These are phyloP conservation scores for Stachybotrys echinatus DNA, from an alignment of 2,329 filamentous ascomycete species.

Conservation along the genomic window DNA sequence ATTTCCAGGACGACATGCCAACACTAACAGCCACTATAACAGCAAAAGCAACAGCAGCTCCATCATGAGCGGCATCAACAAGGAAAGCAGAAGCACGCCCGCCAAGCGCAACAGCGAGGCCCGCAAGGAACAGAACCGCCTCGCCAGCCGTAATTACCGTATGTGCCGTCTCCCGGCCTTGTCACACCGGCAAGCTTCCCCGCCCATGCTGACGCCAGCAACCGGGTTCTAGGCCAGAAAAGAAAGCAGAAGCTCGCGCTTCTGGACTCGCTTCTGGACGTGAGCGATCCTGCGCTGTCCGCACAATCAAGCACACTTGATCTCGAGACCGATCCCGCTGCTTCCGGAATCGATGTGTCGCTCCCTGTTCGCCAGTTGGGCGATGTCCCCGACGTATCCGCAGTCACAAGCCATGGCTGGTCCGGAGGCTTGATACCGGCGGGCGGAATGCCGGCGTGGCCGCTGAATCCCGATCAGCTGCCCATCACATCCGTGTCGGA, in stretches of 20 bases:
- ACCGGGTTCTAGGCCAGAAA: conserved; percentile 28
- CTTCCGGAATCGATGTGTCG: no score
- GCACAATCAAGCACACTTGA: background rate
- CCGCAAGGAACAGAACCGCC: conserved; percentile 19
- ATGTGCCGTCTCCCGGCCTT: conserved; percentile 12
- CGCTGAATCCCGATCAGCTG: background rate
- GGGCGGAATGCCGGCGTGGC: no score
- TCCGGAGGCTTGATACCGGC: background rate
- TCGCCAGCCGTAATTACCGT: conserved; percentile 24
- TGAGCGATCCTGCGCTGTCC: background rate
- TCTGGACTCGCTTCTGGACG: conserved; percentile 29
- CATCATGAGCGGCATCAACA: background rate
- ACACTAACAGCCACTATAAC: no score
- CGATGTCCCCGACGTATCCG: background rate
- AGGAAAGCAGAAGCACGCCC: conserved; percentile 3
- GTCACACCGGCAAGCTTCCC: background rate
- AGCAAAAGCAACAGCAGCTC: no score
- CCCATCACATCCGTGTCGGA: background rate
- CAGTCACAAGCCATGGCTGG: background rate
- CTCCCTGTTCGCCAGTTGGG: background rate
- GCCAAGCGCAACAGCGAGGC: conserved; percentile 16
- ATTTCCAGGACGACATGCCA: no score
- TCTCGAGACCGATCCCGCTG: background rate
- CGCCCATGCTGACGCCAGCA: conserved; percentile 10
- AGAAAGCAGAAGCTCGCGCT: conserved; percentile 36